Percentiles rank a stretch among this genome's conserved stretches.
Evolutionary conservation across 2,329 filamentous ascomycete species (phyloP).

Genomic region (Colletotrichum tamarilloi): DNA sequence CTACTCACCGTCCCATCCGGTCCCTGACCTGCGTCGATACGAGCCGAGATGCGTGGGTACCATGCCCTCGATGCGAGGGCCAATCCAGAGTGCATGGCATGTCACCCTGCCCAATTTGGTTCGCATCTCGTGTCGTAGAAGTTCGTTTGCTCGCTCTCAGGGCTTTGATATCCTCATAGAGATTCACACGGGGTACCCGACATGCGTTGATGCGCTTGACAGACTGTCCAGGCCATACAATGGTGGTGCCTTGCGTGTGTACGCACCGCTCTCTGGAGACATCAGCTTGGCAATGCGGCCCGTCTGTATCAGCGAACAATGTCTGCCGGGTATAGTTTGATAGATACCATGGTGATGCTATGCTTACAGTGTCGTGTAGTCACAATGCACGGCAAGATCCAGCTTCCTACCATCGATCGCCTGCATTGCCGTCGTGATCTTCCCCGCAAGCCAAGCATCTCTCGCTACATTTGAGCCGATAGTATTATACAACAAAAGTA

Average conservation of each 20-base stretch:
- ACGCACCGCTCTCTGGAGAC: background rate
- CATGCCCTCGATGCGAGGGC: constrained; percentile 4
- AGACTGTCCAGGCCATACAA: background rate
- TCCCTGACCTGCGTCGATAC: constrained; percentile 22
- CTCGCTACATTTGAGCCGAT: background rate
- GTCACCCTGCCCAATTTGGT: background rate
- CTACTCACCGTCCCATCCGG: constrained; percentile 6
- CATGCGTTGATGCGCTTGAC: background rate
- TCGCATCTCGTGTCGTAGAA: background rate
- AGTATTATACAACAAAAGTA: background rate
- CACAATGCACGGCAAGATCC: background rate
- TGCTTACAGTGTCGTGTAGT: background rate
- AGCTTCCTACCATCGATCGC: background rate
- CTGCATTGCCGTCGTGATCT: constrained; percentile 4
- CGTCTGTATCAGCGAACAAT: background rate
- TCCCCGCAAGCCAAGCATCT: constrained; percentile 13
- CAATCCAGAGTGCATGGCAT: background rate
- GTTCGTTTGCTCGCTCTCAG: background rate
- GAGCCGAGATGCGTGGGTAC: constrained; percentile 12
- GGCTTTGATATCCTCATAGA: background rate
- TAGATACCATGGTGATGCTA: background rate
- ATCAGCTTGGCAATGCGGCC: background rate
- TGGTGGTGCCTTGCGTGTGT: background rate
- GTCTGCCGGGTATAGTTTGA: background rate
- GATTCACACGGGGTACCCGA: no score